Percentiles rank a stretch among this genome's conserved stretches.
phyloP scores from a whole-genome alignment of 495 filamentous ascomycete genomes.

The Trichoderma parareesei region DNA sequence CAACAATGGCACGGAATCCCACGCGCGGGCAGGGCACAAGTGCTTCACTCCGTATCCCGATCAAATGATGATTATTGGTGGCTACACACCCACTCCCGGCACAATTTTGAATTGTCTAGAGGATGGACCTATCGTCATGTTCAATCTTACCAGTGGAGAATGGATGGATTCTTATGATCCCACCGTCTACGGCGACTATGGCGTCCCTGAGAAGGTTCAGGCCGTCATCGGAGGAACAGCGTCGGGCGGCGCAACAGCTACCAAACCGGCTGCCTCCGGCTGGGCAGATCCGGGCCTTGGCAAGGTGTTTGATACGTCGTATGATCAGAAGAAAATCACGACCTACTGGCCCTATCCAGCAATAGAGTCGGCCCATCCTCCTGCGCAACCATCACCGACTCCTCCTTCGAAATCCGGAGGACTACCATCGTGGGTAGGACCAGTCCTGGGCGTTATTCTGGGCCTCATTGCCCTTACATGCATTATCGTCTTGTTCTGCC shows the following conservation, averaged over 20 bases:
- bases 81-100: conserved; percentile 26
- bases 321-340: conserved; percentile 46
- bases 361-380: conserved; percentile 24
- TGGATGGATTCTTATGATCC: conserved; percentile 60
- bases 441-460: conserved; percentile 58
- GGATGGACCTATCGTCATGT: conserved; percentile 48
- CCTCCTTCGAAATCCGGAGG: conserved; percentile 21
- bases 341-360: conserved; percentile 54
- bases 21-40: conserved; percentile 53
- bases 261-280: conserved; percentile 33
- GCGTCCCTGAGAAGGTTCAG: conserved; percentile 50
- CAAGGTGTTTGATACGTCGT: conserved; percentile 46
- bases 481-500: conserved; percentile 41
- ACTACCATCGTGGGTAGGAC: conserved; percentile 51
- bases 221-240: conserved; percentile 52
- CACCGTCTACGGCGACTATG: conserved; percentile 45
- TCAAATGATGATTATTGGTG: conserved; percentile 66
- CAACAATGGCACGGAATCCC: conserved; percentile 33
- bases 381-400: not conserved
- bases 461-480: conserved; percentile 53
- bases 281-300: conserved; percentile 46
- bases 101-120: conserved; percentile 36
- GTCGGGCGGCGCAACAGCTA: conserved; percentile 52
- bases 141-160: conserved; percentile 51
- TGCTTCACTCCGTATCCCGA: conserved; percentile 64